Conservation (phyloP, 2,329 filamentous ascomycete species). For the Pestalotiopsis sp. region DNA sequence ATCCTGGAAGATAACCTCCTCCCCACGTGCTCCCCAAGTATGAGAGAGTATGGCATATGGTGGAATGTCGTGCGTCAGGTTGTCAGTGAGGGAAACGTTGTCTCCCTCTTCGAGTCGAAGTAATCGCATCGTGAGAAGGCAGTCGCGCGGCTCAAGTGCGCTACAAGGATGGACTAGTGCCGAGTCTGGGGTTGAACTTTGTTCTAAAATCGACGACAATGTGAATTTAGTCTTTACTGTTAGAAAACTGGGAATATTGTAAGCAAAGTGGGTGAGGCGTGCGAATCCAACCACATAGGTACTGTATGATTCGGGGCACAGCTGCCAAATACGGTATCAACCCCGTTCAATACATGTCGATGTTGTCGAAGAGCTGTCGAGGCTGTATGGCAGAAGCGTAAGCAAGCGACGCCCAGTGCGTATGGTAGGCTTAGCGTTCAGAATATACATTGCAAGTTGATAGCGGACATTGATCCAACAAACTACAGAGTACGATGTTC, state of each 20-base stretch:
- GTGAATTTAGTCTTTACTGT: background rate
- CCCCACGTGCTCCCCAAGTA: slow-evolving; percentile 15
- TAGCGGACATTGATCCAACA: no score
- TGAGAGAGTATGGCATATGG: slow-evolving; percentile 22
- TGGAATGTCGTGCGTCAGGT: background rate
- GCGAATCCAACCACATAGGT: background rate
- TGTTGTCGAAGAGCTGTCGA: background rate
- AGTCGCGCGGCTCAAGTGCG: background rate
- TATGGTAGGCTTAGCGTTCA: no score
- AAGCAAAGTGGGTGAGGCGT: background rate
- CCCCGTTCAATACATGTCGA: background rate
- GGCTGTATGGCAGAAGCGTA: no score
- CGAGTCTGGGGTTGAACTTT: background rate
- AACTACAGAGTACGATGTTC: no score
- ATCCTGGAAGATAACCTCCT: slow-evolving; percentile 17
- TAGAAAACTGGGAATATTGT: background rate
- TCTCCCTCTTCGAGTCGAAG: background rate
- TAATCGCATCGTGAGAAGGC: background rate
- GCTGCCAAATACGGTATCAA: background rate
- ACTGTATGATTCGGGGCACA: background rate
- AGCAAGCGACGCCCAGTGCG: no score
- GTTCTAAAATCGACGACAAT: background rate
- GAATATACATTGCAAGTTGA: no score
- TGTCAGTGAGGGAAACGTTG: background rate
- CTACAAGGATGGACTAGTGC: background rate